Percentiles rank a stretch among this genome's conserved stretches.
phyloP scores from a whole-genome alignment of 805 yeast species.

The Isabelozyma gotoi region DNA sequence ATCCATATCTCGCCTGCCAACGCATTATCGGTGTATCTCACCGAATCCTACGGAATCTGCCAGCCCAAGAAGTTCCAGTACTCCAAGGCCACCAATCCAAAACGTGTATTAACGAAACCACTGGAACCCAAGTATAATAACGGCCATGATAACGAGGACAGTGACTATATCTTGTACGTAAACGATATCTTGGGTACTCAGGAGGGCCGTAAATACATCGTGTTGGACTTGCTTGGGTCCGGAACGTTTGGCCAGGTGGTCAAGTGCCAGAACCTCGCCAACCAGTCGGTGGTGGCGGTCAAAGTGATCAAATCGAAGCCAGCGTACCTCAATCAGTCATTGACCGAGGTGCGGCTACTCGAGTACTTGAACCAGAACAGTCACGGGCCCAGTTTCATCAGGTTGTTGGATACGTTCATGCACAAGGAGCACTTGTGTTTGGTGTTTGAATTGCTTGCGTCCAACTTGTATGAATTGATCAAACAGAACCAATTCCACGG shows the following conservation, averaged over 20 bases:
- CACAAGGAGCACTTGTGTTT: conserved; percentile 91
- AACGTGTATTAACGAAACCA: conserved; percentile 90
- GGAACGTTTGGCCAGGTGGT: conserved; percentile 99
- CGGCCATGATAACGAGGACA: conserved; percentile 84
- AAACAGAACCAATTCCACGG: conserved; percentile 95
- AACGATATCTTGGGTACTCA: conserved; percentile 89
- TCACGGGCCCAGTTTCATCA: conserved; percentile 72
- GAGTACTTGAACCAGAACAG: conserved; percentile 71
- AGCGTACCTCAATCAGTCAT: conserved; percentile 85
- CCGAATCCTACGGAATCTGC: conserved; percentile 82
- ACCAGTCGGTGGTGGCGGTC: conserved; percentile 89
- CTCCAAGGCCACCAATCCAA: conserved; percentile 82
- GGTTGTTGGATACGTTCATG: conserved; percentile 82
- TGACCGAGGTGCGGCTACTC: conserved; percentile 83
- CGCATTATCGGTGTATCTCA: conserved; percentile 74
- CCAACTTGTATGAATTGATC: conserved; percentile 85
- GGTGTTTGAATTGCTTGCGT: conserved; percentile 85
- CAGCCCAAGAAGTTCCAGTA: conserved; percentile 77
- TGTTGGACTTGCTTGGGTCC: conserved; percentile 86
- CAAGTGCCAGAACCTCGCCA: conserved; percentile 78
- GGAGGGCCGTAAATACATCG: conserved; percentile 83
- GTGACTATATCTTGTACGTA: conserved; percentile 89
- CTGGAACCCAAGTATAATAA: conserved; percentile 76
- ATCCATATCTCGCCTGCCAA: conserved; percentile 72
- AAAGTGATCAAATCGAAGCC: conserved; percentile 92